Evolutionary conservation across 768 basidiomycete species (phyloP), one percentile per base, ranked within the genome.

Genomic region (Calvatia gigantea): DNA sequence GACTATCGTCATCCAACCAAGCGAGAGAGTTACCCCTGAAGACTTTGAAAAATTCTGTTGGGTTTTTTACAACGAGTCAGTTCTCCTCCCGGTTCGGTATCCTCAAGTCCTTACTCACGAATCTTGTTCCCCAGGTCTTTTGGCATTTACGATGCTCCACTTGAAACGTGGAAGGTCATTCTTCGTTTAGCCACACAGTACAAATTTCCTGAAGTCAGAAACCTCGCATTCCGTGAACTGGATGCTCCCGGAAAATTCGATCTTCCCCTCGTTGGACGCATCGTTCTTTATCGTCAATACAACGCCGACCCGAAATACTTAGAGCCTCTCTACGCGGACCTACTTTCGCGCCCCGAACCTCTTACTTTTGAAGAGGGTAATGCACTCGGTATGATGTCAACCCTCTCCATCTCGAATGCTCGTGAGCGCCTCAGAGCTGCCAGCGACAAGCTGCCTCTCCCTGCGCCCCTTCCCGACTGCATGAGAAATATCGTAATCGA

Each of bases 151-250:
- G 70, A 78, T 0, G 75, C 82, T 0, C 65, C 69, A 0, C 68
- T 79, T 4, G 71, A 74, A 0, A 75, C 77, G 17, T 90, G 88
- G 88, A 68, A 74, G 0, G 71, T 74, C 0, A 83, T 90, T 31
- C 66, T 90, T 0, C 73, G 73, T 1, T 79, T 90, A 0, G 80
- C 87, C 0, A 71, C 80, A 21, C 62, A 72, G 4, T 90, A 83
- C 83, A 60, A 64, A 0, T 89, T 90, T 59, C 53, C 58, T 2
- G 78, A 84, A 38, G 77, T 88, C 8, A 79, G 83, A 35, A 67
- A 71, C 1, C 78, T 89, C 1, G 83, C 81, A 1, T 75, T 84
- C 1, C 79, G 81, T 0, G 60, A 62, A 1, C 35, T 68, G 3
- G 42, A 29, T 3, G 29, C 46, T 8, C 14, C 54, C 0, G 38